Conservation (phyloP, 148 eudicot genomes). For the Pouteria glomerata region DNA sequence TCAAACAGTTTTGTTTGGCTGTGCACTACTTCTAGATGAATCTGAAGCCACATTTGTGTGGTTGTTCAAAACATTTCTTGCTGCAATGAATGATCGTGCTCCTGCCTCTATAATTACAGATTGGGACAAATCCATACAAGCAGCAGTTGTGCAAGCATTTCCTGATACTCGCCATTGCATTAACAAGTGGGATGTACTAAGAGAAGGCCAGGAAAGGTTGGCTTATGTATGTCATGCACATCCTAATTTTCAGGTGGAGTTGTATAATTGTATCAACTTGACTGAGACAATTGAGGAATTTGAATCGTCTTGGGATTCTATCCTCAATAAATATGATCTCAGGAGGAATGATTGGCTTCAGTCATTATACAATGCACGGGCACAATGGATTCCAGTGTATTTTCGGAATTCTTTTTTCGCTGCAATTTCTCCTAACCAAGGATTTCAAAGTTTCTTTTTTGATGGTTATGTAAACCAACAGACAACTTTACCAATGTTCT, state of each 20-base stretch:
- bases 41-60: constrained; percentile 83
- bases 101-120: constrained; percentile 76
- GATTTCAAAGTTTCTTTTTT: constrained; percentile 59
- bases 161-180: constrained; percentile 70
- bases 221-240: constrained; percentile 52
- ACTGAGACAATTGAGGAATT: constrained; percentile 89
- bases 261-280: constrained; percentile 76
- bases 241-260: constrained; percentile 74
- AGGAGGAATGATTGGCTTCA: constrained; percentile 78
- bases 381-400: constrained; percentile 83
- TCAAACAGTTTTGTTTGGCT: constrained; percentile 73
- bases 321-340: constrained; percentile 70
- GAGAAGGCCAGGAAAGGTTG: constrained; percentile 80
- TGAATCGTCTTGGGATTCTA: constrained; percentile 68
- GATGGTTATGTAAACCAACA: constrained; percentile 78
- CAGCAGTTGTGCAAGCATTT: constrained; percentile 64
- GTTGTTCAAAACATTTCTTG: constrained; percentile 81
- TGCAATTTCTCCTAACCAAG: constrained; percentile 52
- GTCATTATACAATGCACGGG: constrained; percentile 52
- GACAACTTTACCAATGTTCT: constrained; percentile 78
- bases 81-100: constrained; percentile 67
- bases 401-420: constrained; percentile 85
- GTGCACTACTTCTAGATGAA: constrained; percentile 87
- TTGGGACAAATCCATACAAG: constrained; percentile 51
- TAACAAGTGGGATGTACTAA: constrained; percentile 75